Base-by-base conservation (phyloP, 805 yeast genomes). In the Clavispora santaluciae region DNA sequence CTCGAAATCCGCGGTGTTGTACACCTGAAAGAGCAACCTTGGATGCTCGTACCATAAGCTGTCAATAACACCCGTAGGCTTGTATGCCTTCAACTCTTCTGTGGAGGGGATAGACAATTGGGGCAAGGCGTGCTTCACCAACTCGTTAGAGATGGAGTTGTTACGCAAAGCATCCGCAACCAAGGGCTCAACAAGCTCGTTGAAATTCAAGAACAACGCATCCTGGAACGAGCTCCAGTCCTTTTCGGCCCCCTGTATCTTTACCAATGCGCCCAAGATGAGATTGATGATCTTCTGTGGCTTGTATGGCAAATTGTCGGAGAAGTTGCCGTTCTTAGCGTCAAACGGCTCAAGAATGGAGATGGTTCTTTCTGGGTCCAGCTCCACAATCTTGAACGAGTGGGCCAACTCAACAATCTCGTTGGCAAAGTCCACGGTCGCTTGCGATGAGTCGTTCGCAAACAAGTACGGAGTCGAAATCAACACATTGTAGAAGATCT, bases 381-480 rank as follows among this genome's bases (percentile, higher is more conserved):
- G 44, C 22, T 50, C 54, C n/a, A 46, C 42, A n/a, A 65, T 49
- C 4, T 55, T 46, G 54, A 75, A 76, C 3, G 39, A 45, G 40
- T 63, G 61, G 0, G 86, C 80, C 12, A 66, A 45, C 3, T 64
- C 66, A 4, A 83, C 44, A 31, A 83, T 49, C 15, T 73, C 73
- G 36, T 69, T 64, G n/a, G 75, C 68, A 54, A 41, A 70, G 34
- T 22, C 60, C 47, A 44, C 48, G 52, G 57, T 54, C 45, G 37
- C 61, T 36, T 52, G 46, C 26, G 61, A 50, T 12, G 51, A 56
- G 31, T 68, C 70, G 50, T 71, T 76, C 33, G 75, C 66, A 45
- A 73, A 70, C 45, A 78, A 61, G 56, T 78, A 86, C 9, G 96
- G 95, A 25, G 85, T 53, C 10, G 86, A 72, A 13, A 81, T 56